Base-by-base conservation (phyloP, 2,329 filamentous ascomycete genomes). In the Neoscytalidium dimidiatum region DNA sequence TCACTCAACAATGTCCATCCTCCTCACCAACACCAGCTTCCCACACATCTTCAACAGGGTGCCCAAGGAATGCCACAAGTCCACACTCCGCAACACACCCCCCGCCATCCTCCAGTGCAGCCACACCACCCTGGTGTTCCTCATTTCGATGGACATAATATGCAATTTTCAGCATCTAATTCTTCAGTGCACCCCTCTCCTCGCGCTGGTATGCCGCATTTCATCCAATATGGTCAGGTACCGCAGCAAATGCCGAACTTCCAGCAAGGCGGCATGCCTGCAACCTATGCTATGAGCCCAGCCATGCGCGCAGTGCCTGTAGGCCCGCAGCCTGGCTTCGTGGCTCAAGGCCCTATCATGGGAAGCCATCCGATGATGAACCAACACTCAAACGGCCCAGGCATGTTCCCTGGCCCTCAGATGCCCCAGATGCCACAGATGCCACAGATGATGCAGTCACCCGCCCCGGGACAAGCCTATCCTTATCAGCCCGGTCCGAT, bases 151-250 rank as follows among this genome's bases (percentile, higher is more conserved):
- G 91, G 93, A 66, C 92, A 94, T 73, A 88, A 93, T 60, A 96
- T 97, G 91, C 86, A 87, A 69, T 91, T 95, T 80, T 92, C 91
- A 6, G 93, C 90, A 69, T 93, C 91, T 26, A 89, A 89, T 3
- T 92, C 94, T 71, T 92, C 92, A 2, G 77, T 83, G 2, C 95
- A 92, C 75, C 90, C 92, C 8, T 97, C 94, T 17, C 93, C 94
- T 56, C 88, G 93, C 58, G 85, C 93, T 9, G 52, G 51, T 70
- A 85, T 88, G 60, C 90, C 89, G 68, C 85, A 88, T 17, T 87
- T 88, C 31, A 86, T 92, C 75, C 94, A 93, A 70, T 86, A 86
- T 21, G 86, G 85, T 2, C 85, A 86, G 13, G 88, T 92, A 81
- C 86, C 85, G 62, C 88, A 89, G 56, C 76, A 75, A 2, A 77